Percentiles rank a stretch among this genome's conserved stretches.
These are phyloP conservation scores for Stylonectria norvegica DNA, from an alignment of 2,329 filamentous ascomycete species.

Conservation along the genomic window DNA sequence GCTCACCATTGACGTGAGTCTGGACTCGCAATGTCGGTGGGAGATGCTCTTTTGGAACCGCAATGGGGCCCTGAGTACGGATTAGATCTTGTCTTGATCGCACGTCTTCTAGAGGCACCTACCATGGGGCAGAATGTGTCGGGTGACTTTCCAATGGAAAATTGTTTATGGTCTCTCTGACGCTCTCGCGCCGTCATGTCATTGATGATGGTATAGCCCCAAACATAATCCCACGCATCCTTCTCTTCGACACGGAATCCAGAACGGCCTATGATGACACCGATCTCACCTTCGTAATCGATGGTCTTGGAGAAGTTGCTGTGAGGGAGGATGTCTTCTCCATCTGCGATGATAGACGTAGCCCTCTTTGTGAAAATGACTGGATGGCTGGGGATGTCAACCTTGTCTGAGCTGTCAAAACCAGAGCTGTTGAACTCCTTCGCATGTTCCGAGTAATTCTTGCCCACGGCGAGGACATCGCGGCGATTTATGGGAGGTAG, in stretches of 20 bases:
- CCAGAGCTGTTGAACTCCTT: slow-evolving; percentile 55
- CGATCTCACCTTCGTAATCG: slow-evolving; percentile 57
- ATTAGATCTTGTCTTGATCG: background rate
- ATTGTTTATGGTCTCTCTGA: slow-evolving; percentile 57
- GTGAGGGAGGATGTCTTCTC: slow-evolving; percentile 45
- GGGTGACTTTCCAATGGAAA: slow-evolving; percentile 54
- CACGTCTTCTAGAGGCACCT: background rate
- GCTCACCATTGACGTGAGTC: slow-evolving; percentile 45
- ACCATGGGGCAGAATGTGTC: slow-evolving; percentile 57
- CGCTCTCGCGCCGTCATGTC: slow-evolving; percentile 50
- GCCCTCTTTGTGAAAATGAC: slow-evolving; percentile 55
- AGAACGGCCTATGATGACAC: slow-evolving; percentile 51
- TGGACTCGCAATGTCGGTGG: slow-evolving; percentile 39
- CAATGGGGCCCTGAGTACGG: slow-evolving; percentile 43
- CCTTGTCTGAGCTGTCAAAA: slow-evolving; percentile 52
- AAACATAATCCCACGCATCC: slow-evolving; percentile 49
- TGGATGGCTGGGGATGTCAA: slow-evolving; percentile 48
- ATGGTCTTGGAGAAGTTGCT: slow-evolving; percentile 45
- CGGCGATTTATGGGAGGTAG: slow-evolving; percentile 46
- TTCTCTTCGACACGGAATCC: slow-evolving; percentile 42
- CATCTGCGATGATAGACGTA: slow-evolving; percentile 49
- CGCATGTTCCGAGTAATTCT: slow-evolving; percentile 56
- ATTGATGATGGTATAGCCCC: slow-evolving; percentile 56
- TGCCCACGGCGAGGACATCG: slow-evolving; percentile 54
- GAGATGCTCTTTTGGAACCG: slow-evolving; percentile 45